A percentile compares a stretch with the other conserved stretches of the same genome.
These are phyloP conservation scores for Penicillium sp. DNA, from an alignment of 2,329 filamentous ascomycete genomes.

Conservation along the genomic window DNA sequence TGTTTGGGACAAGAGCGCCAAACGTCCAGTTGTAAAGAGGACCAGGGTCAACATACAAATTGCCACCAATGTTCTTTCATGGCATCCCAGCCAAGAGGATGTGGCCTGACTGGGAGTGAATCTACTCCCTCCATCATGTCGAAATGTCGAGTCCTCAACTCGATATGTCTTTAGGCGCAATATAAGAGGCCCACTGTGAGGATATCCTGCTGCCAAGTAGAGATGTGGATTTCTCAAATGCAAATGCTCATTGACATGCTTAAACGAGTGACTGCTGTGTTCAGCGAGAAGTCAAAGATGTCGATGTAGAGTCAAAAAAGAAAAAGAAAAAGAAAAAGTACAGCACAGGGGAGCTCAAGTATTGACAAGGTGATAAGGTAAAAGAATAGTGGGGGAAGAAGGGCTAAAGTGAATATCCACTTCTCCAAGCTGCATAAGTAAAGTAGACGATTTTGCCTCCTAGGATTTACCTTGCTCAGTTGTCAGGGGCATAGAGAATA, in stretches of 20 bases:
- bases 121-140: conserved; percentile 27
- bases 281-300: not conserved
- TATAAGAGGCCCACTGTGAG: not conserved
- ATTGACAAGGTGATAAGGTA: conserved; percentile 1
- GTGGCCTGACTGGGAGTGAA: conserved; percentile 18
- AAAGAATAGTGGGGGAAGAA: conserved; percentile 4
- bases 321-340: not conserved
- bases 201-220: not conserved
- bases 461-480: conserved; percentile 3
- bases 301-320: not conserved
- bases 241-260: not conserved
- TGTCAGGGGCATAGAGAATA: not conserved
- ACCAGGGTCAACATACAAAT: conserved; percentile 32
- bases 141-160: not conserved
- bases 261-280: conserved; percentile 2
- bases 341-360: not conserved
- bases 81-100: conserved; percentile 33
- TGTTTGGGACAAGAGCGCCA: not conserved
- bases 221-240: not conserved
- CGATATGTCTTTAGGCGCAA: not conserved
- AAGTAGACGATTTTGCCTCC: conserved; percentile 4
- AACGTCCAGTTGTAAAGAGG: conserved; percentile 5
- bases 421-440: conserved; percentile 3
- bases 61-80: conserved; percentile 45
- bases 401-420: conserved; percentile 7